Evolutionary conservation across 306 rosid species (phyloP).

Genomic region (Vachellia collinsii): DNA sequence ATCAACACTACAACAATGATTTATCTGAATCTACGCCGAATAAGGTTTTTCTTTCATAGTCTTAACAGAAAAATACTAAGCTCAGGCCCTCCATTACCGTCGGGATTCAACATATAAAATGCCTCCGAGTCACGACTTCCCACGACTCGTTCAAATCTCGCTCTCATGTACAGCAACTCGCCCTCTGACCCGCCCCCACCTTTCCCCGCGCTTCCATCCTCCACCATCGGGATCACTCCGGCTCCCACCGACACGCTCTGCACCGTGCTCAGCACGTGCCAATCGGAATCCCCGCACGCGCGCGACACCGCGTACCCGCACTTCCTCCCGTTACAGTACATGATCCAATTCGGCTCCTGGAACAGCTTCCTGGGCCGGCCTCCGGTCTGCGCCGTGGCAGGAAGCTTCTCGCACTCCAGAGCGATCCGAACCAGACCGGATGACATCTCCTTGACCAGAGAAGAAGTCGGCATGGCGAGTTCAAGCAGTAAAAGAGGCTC

Average conservation of each 20-base stretch:
- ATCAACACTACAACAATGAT: neutral
- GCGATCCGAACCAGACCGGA: slow-evolving; percentile 90
- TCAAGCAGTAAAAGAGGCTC: slow-evolving; percentile 74
- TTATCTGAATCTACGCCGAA: neutral
- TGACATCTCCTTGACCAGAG: slow-evolving; percentile 88
- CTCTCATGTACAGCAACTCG: slow-evolving; percentile 94
- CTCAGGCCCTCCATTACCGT: slow-evolving; percentile 89
- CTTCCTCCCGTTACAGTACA: slow-evolving; percentile 86
- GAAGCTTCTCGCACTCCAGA: slow-evolving; percentile 64
- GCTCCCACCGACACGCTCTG: slow-evolving; percentile 90
- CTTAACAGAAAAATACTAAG: slow-evolving; percentile 87
- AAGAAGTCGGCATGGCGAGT: slow-evolving; percentile 80
- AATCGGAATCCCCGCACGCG: slow-evolving; percentile 67
- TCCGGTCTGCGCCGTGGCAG: neutral
- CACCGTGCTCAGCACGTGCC: slow-evolving; percentile 67
- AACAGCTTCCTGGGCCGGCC: slow-evolving; percentile 53
- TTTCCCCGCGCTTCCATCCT: slow-evolving; percentile 37
- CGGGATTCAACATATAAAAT: slow-evolving; percentile 94
- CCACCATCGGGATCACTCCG: slow-evolving; percentile 81
- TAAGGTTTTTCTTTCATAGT: slow-evolving; percentile 40
- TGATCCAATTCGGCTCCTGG: slow-evolving; percentile 76
- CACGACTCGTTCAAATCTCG: slow-evolving; percentile 88
- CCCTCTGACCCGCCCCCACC: slow-evolving; percentile 55
- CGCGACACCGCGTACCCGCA: slow-evolving; percentile 73
- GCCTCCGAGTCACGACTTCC: slow-evolving; percentile 99